phyloP scores from a whole-genome alignment of 495 filamentous ascomycete genomes.

The Pyrenula aspistea region DNA sequence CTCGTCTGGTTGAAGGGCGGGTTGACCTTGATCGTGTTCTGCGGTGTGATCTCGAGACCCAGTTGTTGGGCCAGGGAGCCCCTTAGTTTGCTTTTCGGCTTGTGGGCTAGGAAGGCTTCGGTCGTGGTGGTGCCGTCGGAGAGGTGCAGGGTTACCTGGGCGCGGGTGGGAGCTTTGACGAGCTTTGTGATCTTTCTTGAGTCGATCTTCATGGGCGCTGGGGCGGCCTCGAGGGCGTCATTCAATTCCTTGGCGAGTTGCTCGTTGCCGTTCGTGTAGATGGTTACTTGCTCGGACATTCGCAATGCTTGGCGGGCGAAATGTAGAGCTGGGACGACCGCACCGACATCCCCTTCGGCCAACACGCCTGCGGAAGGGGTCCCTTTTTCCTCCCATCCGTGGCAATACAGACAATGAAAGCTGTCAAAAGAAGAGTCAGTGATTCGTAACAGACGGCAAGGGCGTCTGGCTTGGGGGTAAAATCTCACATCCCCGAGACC shows the following conservation, averaged over 20 bases:
- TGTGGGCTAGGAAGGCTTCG: slow-evolving; percentile 14
- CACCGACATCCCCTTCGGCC: slow-evolving; percentile 11
- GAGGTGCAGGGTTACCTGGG: slow-evolving; percentile 4
- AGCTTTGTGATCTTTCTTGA: slow-evolving; percentile 7
- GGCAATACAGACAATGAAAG: slow-evolving; percentile 35
- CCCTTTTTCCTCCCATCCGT: slow-evolving; percentile 31
- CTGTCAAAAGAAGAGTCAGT: slow-evolving; percentile 9
- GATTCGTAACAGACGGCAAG: too few relatives aligned
- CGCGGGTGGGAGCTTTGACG: neutral
- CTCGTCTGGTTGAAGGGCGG: slow-evolving; percentile 21
- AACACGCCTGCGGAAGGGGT: slow-evolving; percentile 18
- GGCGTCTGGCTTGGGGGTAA: neutral
- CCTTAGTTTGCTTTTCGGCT: slow-evolving; percentile 9
- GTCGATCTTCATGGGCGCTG: slow-evolving; percentile 4
- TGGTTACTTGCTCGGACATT: slow-evolving; percentile 10
- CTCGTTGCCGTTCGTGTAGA: slow-evolving; percentile 19
- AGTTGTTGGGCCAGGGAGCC: slow-evolving; percentile 18
- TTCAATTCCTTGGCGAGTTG: neutral
- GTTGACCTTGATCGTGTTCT: slow-evolving; percentile 17
- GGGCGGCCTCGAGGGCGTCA: neutral
- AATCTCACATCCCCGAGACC: slow-evolving; percentile 16
- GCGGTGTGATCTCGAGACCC: slow-evolving; percentile 14
- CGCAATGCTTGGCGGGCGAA: slow-evolving; percentile 9
- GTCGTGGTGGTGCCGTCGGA: slow-evolving; percentile 3
- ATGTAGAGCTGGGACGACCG: slow-evolving; percentile 6